These are phyloP conservation scores for Erythrobasidium yunnanense DNA, from an alignment of 768 basidiomycete genomes.

Conservation along the genomic window DNA sequence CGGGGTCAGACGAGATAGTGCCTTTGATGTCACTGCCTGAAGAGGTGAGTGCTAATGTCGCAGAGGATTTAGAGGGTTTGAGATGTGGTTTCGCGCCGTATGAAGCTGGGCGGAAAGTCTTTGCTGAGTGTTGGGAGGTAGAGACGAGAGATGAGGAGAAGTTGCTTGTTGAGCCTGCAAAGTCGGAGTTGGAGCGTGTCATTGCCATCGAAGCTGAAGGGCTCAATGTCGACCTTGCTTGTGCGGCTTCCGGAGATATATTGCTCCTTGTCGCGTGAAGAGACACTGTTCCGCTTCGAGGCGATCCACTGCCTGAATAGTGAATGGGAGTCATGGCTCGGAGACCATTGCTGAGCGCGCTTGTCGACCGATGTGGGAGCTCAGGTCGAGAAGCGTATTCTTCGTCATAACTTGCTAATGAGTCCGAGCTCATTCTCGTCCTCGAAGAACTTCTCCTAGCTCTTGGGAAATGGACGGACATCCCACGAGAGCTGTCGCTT, in stretches of 20 bases:
- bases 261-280: neutral
- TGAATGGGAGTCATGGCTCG: slow-evolving; percentile 26
- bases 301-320: neutral
- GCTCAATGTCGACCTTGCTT: neutral
- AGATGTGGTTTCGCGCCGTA: neutral
- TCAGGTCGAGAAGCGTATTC: slow-evolving; percentile 2
- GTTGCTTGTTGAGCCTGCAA: neutral
- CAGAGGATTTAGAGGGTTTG: slow-evolving; percentile 15
- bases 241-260: no score
- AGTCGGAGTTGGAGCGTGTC: neutral
- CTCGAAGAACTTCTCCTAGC: slow-evolving; percentile 7
- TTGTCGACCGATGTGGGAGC: slow-evolving; percentile 3
- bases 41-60: slow-evolving; percentile 6
- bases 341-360: slow-evolving; percentile 8
- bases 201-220: neutral
- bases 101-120: slow-evolving; percentile 21
- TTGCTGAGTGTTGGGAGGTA: neutral
- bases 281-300: neutral
- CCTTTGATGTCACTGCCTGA: neutral
- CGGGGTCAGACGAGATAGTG: neutral
- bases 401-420: slow-evolving; percentile 1
- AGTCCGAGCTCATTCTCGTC: slow-evolving; percentile 9
- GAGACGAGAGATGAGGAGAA: neutral
- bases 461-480: neutral
- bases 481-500: neutral